Evolutionary conservation across 768 basidiomycete species (phyloP).

Genomic region (Boletus coccyginus): DNA sequence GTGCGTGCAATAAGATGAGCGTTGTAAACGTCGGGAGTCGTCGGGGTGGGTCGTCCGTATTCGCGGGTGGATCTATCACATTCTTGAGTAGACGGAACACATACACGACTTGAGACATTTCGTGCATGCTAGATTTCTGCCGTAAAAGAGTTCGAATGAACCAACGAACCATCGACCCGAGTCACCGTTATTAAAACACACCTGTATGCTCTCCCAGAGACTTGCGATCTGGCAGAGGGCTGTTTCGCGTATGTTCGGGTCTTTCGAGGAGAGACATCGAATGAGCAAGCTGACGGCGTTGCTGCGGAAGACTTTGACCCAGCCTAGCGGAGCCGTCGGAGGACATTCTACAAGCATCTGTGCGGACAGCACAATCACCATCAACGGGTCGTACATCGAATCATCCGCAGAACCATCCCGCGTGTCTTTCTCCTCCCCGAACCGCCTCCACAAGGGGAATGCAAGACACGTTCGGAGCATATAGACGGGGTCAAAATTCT

Average conservation of each 20-base stretch:
- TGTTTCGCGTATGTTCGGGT: slow-evolving; percentile 55
- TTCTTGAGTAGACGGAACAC: slow-evolving; percentile 49
- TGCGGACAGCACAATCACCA: slow-evolving; percentile 65
- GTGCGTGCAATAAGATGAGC: slow-evolving; percentile 78
- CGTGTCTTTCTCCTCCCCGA: slow-evolving; percentile 37
- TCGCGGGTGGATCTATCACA: slow-evolving; percentile 2
- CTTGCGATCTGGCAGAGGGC: slow-evolving; percentile 60
- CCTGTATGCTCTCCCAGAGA: slow-evolving; percentile 62
- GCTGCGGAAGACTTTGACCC: slow-evolving; percentile 84
- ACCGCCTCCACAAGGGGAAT: slow-evolving; percentile 64
- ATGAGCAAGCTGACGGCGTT: slow-evolving; percentile 75
- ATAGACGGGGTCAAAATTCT: slow-evolving; percentile 61
- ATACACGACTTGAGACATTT: slow-evolving; percentile 69
- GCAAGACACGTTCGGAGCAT: slow-evolving; percentile 69
- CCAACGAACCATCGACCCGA: neutral
- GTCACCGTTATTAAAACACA: slow-evolving; percentile 30
- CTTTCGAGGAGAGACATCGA: slow-evolving; percentile 66
- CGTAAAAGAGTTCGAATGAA: neutral
- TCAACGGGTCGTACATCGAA: slow-evolving; percentile 75
- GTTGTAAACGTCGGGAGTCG: slow-evolving; percentile 78
- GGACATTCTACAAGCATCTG: slow-evolving; percentile 59
- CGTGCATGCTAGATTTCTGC: slow-evolving; percentile 68
- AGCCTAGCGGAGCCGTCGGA: slow-evolving; percentile 57
- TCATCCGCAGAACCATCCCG: slow-evolving; percentile 31
- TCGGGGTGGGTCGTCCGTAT: slow-evolving; percentile 50